Conservation (phyloP, 306 rosid genomes). For the Vigna mungo region DNA sequence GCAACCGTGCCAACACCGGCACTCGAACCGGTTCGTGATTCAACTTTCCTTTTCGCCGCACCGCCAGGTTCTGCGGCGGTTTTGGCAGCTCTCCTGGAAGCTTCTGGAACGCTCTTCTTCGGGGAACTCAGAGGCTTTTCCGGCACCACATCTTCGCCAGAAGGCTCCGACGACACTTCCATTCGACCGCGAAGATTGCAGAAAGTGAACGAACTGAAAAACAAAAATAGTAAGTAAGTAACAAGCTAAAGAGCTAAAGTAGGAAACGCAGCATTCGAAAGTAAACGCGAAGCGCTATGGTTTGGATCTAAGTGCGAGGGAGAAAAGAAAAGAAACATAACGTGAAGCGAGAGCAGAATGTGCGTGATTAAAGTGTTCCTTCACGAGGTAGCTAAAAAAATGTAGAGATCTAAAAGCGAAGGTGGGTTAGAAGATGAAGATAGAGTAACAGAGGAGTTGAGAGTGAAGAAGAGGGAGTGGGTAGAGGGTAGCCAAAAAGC, state of each 20-base stretch:
- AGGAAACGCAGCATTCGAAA: slow-evolving; percentile 50
- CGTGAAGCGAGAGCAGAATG: slow-evolving; percentile 32
- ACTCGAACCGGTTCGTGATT: slow-evolving; percentile 49
- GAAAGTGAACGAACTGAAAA: background rate
- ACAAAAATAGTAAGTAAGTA: slow-evolving; percentile 22
- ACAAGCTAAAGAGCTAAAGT: slow-evolving; percentile 14
- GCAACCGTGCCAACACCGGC: slow-evolving; percentile 37
- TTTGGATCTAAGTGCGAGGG: slow-evolving; percentile 38
- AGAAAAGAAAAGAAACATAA: background rate
- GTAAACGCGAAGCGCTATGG: slow-evolving; percentile 21
- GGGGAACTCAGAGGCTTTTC: slow-evolving; percentile 49
- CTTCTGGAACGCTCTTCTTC: slow-evolving; percentile 47
- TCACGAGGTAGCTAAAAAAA: slow-evolving; percentile 31
- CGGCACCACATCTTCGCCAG: slow-evolving; percentile 45
- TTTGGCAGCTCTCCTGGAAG: slow-evolving; percentile 46
- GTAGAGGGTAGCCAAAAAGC: slow-evolving; percentile 48
- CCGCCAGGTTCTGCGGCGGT: slow-evolving; percentile 44
- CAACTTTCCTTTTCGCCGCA: slow-evolving; percentile 57
- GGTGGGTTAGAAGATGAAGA: slow-evolving; percentile 9
- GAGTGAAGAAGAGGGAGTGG: background rate
- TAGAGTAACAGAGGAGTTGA: slow-evolving; percentile 39
- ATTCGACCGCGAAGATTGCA: slow-evolving; percentile 46
- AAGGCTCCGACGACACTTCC: slow-evolving; percentile 66
- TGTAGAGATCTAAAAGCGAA: slow-evolving; percentile 59
- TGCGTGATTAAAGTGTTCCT: background rate